These are phyloP conservation scores for Glycine soja DNA, from an alignment of 306 rosid genomes.

Conservation along the genomic window DNA sequence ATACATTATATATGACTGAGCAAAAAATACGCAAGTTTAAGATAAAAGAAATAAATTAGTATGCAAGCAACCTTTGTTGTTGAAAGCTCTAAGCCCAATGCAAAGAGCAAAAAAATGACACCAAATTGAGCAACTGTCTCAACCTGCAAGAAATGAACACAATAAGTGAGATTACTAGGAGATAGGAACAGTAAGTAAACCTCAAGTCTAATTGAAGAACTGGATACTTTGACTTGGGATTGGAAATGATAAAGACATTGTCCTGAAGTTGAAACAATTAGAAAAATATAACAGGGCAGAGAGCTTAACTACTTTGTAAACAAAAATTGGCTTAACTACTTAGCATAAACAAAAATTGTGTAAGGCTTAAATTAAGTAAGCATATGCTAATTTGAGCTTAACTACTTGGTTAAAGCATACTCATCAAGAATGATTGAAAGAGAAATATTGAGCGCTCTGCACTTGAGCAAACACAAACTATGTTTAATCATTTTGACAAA, in stretches of 20 bases:
- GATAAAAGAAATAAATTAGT: slow-evolving; percentile 37
- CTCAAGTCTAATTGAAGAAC: slow-evolving; percentile 90
- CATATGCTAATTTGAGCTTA: no score
- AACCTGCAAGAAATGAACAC: slow-evolving; percentile 64
- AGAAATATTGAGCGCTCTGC: no score
- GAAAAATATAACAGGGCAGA: no score
- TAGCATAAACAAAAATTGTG: no score
- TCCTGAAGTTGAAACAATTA: slow-evolving; percentile 64
- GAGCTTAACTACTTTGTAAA: no score
- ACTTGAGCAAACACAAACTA: no score
- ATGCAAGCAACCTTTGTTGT: slow-evolving; percentile 73
- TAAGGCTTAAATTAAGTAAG: no score
- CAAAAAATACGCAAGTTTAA: slow-evolving; percentile 21
- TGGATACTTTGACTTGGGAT: slow-evolving; percentile 91
- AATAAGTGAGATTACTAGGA: slow-evolving; percentile 18
- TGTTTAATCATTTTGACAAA: no score
- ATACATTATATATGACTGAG: slow-evolving; percentile 33
- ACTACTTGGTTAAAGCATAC: no score
- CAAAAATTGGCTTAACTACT: no score
- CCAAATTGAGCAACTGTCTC: slow-evolving; percentile 99
- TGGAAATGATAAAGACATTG: slow-evolving; percentile 91
- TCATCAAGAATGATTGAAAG: no score
- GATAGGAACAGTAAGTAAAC: slow-evolving; percentile 50
- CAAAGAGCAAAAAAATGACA: slow-evolving; percentile 95
- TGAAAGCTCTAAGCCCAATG: slow-evolving; percentile 91